phyloP scores from a whole-genome alignment of 345 rosid genomes.

The Salix arbutifolia region DNA sequence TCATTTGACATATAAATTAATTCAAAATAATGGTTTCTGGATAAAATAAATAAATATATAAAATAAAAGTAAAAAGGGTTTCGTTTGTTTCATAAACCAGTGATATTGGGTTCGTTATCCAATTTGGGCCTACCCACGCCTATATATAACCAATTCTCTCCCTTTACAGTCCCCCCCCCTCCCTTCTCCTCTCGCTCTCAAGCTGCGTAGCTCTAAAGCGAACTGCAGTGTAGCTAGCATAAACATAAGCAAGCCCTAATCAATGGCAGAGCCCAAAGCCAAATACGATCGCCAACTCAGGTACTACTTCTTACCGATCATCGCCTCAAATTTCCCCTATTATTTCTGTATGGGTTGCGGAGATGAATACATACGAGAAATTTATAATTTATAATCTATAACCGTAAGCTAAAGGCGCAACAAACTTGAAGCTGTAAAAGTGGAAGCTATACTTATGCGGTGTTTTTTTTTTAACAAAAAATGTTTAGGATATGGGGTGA shows the following conservation, averaged over 20 bases:
- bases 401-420: no score
- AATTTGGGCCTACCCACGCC: no score
- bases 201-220: constrained; percentile 4
- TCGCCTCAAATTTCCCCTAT: background rate
- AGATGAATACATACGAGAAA: no score
- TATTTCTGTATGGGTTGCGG: background rate
- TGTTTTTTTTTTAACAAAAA: background rate
- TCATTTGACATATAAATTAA: no score
- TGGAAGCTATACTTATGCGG: background rate
- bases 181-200: background rate
- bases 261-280: constrained; percentile 76
- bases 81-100: background rate
- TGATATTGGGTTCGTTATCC: background rate
- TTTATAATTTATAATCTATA: no score
- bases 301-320: constrained; percentile 20
- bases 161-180: background rate
- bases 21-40: no score
- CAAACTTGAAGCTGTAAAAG: no score
- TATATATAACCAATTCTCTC: background rate
- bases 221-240: background rate
- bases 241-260: background rate
- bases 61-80: no score
- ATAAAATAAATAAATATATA: no score
- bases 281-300: constrained; percentile 99
- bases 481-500: constrained; percentile 90